Conservation (phyloP, 1,284 basidiomycete genomes). For the Papiliotrema terrestris region DNA sequence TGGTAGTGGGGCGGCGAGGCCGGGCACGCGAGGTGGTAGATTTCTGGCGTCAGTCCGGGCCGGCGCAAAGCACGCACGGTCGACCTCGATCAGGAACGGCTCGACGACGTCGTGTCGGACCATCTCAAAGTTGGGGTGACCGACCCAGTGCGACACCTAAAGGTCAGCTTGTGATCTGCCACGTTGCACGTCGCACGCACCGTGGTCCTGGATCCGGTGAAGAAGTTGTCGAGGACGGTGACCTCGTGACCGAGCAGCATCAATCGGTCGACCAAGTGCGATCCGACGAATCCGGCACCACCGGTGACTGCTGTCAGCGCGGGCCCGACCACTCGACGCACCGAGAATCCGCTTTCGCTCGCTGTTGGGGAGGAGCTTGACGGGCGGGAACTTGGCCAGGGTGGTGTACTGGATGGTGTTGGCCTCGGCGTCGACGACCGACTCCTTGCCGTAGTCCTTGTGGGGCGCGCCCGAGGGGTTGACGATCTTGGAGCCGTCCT, state of each 20-base stretch:
- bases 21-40: constrained; percentile 94
- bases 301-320: constrained; percentile 58
- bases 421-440: constrained; percentile 71
- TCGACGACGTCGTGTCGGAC: constrained; percentile 95
- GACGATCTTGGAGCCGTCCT: constrained; percentile 58
- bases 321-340: constrained; percentile 12
- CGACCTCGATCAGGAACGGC: constrained; percentile 94
- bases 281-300: constrained; percentile 95
- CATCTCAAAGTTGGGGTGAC: constrained; percentile 97
- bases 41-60: constrained; percentile 58
- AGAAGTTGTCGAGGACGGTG: constrained; percentile 96
- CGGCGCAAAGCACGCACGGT: constrained; percentile 60
- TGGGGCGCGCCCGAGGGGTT: constrained; percentile 49
- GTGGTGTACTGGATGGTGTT: constrained; percentile 86
- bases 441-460: constrained; percentile 68
- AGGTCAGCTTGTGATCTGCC: background rate
- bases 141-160: constrained; percentile 75
- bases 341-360: constrained; percentile 77
- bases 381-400: constrained; percentile 83
- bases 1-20: constrained; percentile 95
- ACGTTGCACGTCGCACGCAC: constrained; percentile 49
- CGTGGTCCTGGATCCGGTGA: constrained; percentile 93
- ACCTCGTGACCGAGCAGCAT: constrained; percentile 98
- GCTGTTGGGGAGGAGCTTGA: constrained; percentile 73
- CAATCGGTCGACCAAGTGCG: constrained; percentile 92